phyloP scores from a whole-genome alignment of 1,139 yeast species.

The Candida tropicalis region DNA sequence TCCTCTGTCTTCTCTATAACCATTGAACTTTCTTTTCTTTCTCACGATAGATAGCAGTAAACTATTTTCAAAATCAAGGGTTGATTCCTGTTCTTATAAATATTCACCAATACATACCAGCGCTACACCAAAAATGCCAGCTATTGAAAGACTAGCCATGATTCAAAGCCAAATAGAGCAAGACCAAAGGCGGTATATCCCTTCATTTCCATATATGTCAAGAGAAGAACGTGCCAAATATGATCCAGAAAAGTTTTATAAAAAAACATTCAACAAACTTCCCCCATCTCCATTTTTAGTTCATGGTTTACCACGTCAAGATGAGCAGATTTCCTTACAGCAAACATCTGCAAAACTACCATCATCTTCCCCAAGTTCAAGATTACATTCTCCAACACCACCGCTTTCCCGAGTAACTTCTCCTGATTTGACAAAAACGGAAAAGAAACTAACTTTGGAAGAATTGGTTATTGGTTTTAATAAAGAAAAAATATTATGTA shows the following conservation, averaged over 20 bases:
- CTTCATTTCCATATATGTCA: conserved; percentile 24
- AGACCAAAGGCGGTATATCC: conserved; percentile 9
- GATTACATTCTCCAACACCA: neutral
- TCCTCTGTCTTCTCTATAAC: too few species aligned
- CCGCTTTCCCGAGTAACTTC: neutral
- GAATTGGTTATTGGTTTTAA: neutral
- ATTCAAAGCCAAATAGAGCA: conserved; percentile 21
- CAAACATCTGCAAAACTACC: neutral
- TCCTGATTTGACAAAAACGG: neutral
- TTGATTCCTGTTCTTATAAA: too few species aligned
- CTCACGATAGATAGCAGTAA: too few species aligned
- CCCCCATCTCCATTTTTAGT: neutral
- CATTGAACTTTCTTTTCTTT: too few species aligned
- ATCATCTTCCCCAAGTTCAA: neutral
- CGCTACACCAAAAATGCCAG: conserved; percentile 11
- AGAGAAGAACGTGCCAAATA: conserved; percentile 19
- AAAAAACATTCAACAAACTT: neutral
- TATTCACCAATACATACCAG: neutral
- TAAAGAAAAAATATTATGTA: conserved; percentile 9
- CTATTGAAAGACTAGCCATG: conserved; percentile 22
- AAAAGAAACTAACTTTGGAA: neutral
- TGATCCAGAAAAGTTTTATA: conserved; percentile 7
- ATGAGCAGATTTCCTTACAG: neutral
- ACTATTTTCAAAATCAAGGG: too few species aligned
- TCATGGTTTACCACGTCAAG: neutral